Conservation (phyloP, 2,329 filamentous ascomycete species). For the Didymella glomerata region DNA sequence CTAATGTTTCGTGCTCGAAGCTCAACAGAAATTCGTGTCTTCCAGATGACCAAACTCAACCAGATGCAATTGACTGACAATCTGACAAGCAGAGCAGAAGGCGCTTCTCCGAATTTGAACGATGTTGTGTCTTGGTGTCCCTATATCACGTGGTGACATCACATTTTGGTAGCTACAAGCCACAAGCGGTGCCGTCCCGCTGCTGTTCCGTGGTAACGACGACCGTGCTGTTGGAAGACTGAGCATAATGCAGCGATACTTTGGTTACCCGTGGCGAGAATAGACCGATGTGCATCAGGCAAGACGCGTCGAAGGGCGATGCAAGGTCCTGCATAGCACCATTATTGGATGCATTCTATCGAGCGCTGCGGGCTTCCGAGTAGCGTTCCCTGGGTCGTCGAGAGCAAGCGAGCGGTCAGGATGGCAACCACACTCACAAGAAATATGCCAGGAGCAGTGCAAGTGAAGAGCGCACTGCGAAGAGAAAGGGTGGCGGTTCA, state of each 20-base stretch:
- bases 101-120: not conserved
- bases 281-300: not conserved
- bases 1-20: not conserved
- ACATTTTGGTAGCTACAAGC: not conserved
- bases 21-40: not conserved
- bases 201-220: not conserved
- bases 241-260: not conserved
- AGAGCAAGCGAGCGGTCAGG: constrained; percentile 8
- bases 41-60: not conserved
- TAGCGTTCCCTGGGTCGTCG: constrained; percentile 6
- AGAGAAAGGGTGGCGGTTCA: constrained; percentile 1
- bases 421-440: constrained; percentile 6
- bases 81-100: too few species aligned
- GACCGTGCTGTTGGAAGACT: not conserved
- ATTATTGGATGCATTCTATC: constrained; percentile 2
- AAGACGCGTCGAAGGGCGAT: not conserved
- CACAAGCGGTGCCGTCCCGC: not conserved
- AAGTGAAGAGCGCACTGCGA: not conserved
- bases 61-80: not conserved
- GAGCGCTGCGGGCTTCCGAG: constrained; percentile 3
- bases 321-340: constrained; percentile 5
- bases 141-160: not conserved
- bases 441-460: not conserved
- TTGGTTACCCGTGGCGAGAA: not conserved
- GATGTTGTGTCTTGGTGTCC: not conserved